phyloP scores from a whole-genome alignment of 768 basidiomycete species.

The Leccinum uliginosum region DNA sequence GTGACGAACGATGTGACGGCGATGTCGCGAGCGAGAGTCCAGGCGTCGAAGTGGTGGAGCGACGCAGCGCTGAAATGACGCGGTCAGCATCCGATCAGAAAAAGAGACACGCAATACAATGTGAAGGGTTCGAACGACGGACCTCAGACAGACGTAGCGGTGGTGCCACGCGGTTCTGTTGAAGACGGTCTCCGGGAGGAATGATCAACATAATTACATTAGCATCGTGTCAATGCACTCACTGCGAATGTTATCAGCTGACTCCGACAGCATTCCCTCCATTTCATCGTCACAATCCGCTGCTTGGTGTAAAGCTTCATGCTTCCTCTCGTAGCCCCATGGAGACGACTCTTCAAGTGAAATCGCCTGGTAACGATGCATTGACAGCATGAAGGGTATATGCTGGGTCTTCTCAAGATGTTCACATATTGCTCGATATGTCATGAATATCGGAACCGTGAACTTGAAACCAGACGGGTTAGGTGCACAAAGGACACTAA shows the following conservation, averaged over 20 bases:
- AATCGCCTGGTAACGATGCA: background rate
- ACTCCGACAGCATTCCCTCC: conserved; percentile 1
- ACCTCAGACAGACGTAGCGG: too few relatives aligned
- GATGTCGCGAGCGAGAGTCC: too few relatives aligned
- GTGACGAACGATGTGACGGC: too few relatives aligned
- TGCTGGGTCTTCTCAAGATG: background rate
- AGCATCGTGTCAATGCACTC: background rate
- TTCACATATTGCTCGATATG: background rate
- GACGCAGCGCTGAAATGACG: too few relatives aligned
- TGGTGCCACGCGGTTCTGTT: too few relatives aligned
- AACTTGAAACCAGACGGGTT: background rate
- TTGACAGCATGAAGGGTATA: background rate
- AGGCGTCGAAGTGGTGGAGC: too few relatives aligned
- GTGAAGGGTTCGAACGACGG: too few relatives aligned
- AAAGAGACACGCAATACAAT: too few relatives aligned
- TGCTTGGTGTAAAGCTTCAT: background rate
- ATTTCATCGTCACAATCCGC: background rate
- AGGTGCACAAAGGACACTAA: background rate
- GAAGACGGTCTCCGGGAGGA: too few relatives aligned
- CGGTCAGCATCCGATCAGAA: too few relatives aligned
- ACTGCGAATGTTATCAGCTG: background rate
- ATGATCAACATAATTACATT: background rate
- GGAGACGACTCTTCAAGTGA: background rate
- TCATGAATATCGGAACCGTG: background rate
- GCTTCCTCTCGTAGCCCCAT: background rate